Evolutionary conservation across 2,329 filamentous ascomycete species (phyloP).

Genomic region (Fusarium sarcochroum): DNA sequence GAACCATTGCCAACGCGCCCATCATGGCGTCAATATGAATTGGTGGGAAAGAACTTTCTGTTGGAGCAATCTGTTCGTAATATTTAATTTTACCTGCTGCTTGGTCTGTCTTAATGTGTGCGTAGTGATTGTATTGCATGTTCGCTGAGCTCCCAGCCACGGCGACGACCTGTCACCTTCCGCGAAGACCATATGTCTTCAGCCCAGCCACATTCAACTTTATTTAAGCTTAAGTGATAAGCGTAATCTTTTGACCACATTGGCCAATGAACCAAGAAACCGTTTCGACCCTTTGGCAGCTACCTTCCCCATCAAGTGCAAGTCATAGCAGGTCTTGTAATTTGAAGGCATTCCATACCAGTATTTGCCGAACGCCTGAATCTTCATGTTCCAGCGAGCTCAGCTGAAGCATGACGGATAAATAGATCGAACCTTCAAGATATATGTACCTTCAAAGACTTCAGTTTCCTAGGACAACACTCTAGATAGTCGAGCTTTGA

Average conservation of each 20-base stretch:
- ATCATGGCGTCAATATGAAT: not conserved
- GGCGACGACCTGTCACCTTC: not conserved
- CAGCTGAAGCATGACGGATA: not conserved
- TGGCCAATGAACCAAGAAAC: not conserved
- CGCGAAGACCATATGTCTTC: not conserved
- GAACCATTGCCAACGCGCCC: rapidly evolving
- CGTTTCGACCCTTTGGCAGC: rapidly evolving
- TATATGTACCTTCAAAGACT: not conserved
- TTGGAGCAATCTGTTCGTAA: too few species aligned
- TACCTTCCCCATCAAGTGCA: not conserved
- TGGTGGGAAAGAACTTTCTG: rapidly evolving
- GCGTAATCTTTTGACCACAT: not conserved
- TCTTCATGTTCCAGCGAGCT: not conserved
- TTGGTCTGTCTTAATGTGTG: not conserved
- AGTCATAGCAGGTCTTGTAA: not conserved
- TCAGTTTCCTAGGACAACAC: not conserved
- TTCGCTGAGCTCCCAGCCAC: not conserved
- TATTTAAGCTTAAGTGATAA: conserved; percentile 1
- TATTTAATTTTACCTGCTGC: not conserved
- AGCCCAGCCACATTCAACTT: not conserved
- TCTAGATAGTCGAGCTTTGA: not conserved
- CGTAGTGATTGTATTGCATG: not conserved
- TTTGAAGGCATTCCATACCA: not conserved
- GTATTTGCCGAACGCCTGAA: too few species aligned
- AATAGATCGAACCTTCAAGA: too few species aligned